Evolutionary conservation across 2,329 filamentous ascomycete genomes (phyloP), one percentile per base, ranked within the genome.

Genomic region (Ascochyta koolunga): DNA sequence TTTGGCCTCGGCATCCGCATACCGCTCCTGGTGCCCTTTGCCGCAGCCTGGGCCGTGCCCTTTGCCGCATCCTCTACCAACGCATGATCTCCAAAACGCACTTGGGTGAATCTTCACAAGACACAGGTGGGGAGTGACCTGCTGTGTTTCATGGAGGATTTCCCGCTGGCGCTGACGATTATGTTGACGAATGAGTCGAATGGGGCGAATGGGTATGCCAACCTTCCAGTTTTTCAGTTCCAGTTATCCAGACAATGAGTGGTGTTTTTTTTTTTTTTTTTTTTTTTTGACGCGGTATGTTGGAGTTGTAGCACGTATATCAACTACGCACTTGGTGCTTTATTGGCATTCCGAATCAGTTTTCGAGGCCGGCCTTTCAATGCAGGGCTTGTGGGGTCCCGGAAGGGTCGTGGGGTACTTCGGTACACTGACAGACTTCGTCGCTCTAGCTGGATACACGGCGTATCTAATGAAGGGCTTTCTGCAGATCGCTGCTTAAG

Each of bases 101-200:
- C 42, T 54, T 73, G 55, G 71, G 72, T 41, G 66, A 74, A 49
- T 64, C 41, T 6, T 42, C 40, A 5, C 40, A 11, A 45, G 0
- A 47, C 50, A 1, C 31, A 65, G 33, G 62, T 64, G 9, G 50
- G 33, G 19, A 44, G 53, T 9, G 66, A 73, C 48, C 64, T 69
- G 21, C 67, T 80, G 18, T 71, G 71, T 49, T 80, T 78, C 58
- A 52, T 73, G 29, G 78, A 80, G 59, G 79, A 77, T 49, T 76
- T 79, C 15, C 77, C 78, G 1, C 48, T 79, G 8, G 71, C 73
- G 4, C 64, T 79, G 24, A 56, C 70, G 3, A 44, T 79, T 13
- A 68, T 73, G 3, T 59, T 72, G n/a, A 50, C 79, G 13, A 77
- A 75, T 19, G 78, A 80, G 61, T 54, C 79, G n/a, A 80, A 79